Evolutionary conservation across 805 yeast species (phyloP), one percentile per base, ranked within the genome.

Genomic region (Kazachstania viticola): DNA sequence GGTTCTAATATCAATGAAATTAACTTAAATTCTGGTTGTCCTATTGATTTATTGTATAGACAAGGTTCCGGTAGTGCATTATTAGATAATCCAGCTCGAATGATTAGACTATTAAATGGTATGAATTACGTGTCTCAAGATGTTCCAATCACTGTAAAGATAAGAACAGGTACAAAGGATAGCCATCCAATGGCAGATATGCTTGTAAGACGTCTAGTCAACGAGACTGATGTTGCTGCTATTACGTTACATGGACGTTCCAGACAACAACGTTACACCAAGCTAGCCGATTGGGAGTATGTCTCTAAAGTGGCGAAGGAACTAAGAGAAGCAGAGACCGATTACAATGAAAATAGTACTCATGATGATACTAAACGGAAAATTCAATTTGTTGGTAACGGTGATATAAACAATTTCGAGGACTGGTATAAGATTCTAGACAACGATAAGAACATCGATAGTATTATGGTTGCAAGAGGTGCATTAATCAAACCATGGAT

Each of bases 401-500:
- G 99, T 31, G 99, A 91, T 54, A 73, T 84, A 29, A 87, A 67
- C 62, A 78, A 83, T 14, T 74, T 70, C 61, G 80, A 80, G 48
- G 97, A 91, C 52, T 91, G 95, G 94, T 71, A 83, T 55, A 66
- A 64, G 21, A 85, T 79, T 9, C 64, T 76, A 26, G 57, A 61
- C 17, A 44, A 46, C 26, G 69, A 74, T 29, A 71, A 71, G 19
- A 79, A 80, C 15, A 75, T 88, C 36, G 98, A 91, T 60, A 75
- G 91, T 19, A 94, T 85, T 13, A 91, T 93, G 96, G 83, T 91
- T 33, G 98, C 97, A 3, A 71, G 99, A 49, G 98, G 97, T 34
- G 97, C 97, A 2, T 69, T 91, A 42, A 87, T 91, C 54, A 91
- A 91, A 60, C 99, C 99, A 22, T 91, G 99, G 99, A 82, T 91